Evolutionary conservation across 2,329 filamentous ascomycete species (phyloP).

Genomic region (Davidsoniella australis): DNA sequence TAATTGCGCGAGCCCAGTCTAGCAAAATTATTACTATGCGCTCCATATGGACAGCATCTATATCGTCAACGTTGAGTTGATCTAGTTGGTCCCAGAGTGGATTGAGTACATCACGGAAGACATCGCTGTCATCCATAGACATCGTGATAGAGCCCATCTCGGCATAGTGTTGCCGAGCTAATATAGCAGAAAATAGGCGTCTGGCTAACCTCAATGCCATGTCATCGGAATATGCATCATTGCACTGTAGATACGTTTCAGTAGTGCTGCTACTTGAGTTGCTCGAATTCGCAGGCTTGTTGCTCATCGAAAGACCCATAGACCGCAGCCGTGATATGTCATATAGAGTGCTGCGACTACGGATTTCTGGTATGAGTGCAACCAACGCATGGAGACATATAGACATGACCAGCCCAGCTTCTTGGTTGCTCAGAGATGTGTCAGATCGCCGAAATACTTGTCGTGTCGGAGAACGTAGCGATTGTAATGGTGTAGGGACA

Average conservation of each 20-base stretch:
- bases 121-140: constrained; percentile 18
- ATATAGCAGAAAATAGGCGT: constrained; percentile 40
- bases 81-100: constrained; percentile 37
- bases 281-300: not conserved
- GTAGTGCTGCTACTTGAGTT: constrained; percentile 4
- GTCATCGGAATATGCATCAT: constrained; percentile 46
- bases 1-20: constrained; percentile 58
- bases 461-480: constrained; percentile 22
- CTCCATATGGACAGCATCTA: constrained; percentile 5
- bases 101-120: constrained; percentile 27
- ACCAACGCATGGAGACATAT: constrained; percentile 47
- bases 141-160: constrained; percentile 22
- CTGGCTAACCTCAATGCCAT: constrained; percentile 40
- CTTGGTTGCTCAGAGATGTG: constrained; percentile 26
- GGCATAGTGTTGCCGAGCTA: constrained; percentile 33
- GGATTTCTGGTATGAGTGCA: constrained; percentile 35
- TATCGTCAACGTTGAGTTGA: constrained; percentile 25
- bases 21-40: constrained; percentile 27
- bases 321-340: constrained; percentile 45
- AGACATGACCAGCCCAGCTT: constrained; percentile 37
- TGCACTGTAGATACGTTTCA: constrained; percentile 26
- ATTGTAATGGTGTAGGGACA: constrained; percentile 30
- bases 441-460: constrained; percentile 22
- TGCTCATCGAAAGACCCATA: constrained; percentile 33
- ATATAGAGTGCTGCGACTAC: constrained; percentile 30